phyloP scores from a whole-genome alignment of 495 filamentous ascomycete species.

The Podospora didyma region DNA sequence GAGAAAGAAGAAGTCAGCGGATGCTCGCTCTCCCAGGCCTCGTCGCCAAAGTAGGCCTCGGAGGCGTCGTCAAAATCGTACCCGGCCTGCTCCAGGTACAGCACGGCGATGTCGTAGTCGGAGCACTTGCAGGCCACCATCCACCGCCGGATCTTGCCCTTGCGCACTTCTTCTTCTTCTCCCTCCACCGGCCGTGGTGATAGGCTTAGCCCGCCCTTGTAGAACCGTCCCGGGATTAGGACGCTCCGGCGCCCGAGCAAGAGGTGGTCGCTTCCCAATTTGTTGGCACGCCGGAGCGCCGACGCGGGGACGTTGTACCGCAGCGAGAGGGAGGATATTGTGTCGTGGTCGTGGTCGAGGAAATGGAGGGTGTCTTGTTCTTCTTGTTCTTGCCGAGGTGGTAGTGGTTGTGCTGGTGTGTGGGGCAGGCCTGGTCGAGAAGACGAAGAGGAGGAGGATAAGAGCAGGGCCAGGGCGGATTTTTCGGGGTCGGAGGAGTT shows the following conservation, averaged over 20 bases:
- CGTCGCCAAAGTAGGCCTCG: slow-evolving; percentile 59
- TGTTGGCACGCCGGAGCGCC: slow-evolving; percentile 56
- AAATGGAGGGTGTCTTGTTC: slow-evolving; percentile 69
- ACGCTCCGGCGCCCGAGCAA: slow-evolving; percentile 61
- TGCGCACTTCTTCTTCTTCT: slow-evolving; percentile 63
- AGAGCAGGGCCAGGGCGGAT: neutral
- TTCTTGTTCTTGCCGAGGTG: too few species aligned
- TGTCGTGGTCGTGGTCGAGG: slow-evolving; percentile 58
- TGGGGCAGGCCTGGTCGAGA: slow-evolving; percentile 11
- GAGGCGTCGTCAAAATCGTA: slow-evolving; percentile 63
- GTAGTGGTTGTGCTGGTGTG: slow-evolving; percentile 27
- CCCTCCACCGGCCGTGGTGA: slow-evolving; percentile 63
- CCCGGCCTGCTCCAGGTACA: slow-evolving; percentile 63
- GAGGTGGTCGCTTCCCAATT: slow-evolving; percentile 60
- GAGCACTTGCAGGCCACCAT: slow-evolving; percentile 68
- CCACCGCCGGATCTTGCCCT: slow-evolving; percentile 61
- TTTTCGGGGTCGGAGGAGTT: slow-evolving; percentile 1
- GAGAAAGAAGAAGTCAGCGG: slow-evolving; percentile 42
- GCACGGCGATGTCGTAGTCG: slow-evolving; percentile 68
- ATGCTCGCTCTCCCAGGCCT: slow-evolving; percentile 66
- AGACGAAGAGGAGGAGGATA: slow-evolving; percentile 14
- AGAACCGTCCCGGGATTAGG: slow-evolving; percentile 60
- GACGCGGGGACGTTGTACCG: slow-evolving; percentile 59
- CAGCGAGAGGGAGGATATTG: slow-evolving; percentile 58
- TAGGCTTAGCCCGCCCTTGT: slow-evolving; percentile 51